Evolutionary conservation across 208 protist species (phyloP).

Genomic region (Trypanosoma brucei): DNA sequence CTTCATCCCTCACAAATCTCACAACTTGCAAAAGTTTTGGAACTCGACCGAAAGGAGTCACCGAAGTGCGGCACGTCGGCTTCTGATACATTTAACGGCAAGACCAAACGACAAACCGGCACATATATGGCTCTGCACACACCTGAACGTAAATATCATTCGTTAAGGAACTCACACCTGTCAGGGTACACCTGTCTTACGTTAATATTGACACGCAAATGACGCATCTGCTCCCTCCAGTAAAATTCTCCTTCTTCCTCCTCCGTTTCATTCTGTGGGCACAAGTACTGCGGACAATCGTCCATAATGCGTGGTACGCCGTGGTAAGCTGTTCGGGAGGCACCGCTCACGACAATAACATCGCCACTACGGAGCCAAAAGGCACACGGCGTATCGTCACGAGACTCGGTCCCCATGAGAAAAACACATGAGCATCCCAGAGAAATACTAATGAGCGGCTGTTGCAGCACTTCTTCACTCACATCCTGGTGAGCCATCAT

Average conservation of each 20-base stretch:
- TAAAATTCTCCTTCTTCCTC: conserved; percentile 50
- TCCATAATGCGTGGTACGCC: conserved; percentile 76
- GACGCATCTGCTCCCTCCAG: conserved; percentile 79
- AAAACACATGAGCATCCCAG: conserved; percentile 83
- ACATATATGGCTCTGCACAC: no score
- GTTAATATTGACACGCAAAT: conserved; percentile 87
- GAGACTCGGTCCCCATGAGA: conserved; percentile 69
- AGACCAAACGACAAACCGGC: no score
- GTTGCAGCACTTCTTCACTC: conserved; percentile 70
- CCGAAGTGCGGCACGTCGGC: no score
- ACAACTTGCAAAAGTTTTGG: no score
- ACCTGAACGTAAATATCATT: background rate
- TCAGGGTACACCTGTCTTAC: conserved; percentile 77
- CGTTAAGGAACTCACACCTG: conserved; percentile 42
- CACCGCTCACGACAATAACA: conserved; percentile 66
- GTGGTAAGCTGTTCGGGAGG: conserved; percentile 66
- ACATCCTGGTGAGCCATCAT: conserved; percentile 90
- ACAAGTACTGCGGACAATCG: conserved; percentile 69
- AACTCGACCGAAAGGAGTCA: no score
- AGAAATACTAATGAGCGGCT: conserved; percentile 74
- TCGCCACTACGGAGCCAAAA: conserved; percentile 81
- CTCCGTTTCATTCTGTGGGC: conserved; percentile 11
- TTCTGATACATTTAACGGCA: no score
- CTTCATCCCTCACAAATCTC: no score
- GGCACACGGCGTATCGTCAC: conserved; percentile 66